Evolutionary conservation across 306 rosid genomes (phyloP), one percentile per base, ranked within the genome.

Genomic region (Canavalia gladiata): DNA sequence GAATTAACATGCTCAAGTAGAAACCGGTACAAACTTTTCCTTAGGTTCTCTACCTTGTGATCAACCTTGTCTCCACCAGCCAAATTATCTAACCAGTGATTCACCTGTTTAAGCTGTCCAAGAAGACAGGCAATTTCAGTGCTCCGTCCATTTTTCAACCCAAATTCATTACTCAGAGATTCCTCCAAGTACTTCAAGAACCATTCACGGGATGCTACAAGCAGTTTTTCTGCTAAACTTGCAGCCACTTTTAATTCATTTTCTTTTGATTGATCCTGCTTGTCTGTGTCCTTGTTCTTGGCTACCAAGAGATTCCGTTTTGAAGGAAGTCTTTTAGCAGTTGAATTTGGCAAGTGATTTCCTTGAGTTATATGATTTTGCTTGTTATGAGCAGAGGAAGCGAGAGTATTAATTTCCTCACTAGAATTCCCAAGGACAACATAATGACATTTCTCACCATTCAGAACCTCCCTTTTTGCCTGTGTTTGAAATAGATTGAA

Each of bases 111-210:
- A 9, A 92, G 95, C 75, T 89, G 97, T 70, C 91, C 83, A 9
- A 90, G 86, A 75, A 92, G 90, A 78, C 87, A 33, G 8, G 86
- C 77, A 34, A 76, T 68, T 29, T 89, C 91, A 5, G 75, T 25
- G 18, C 79, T 62, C 52, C 58, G 83, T 80, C 62, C 88, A 72
- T 81, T 82, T 33, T 74, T 85, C 68, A 81, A n/a, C 64, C 87
- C 91, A 10, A 88, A 87, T 84, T 80, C 86, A 30, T 47, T 68
- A 6, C 58, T 54, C 3, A 89, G 51, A 0, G 91, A 87, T 41
- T 79, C 90, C 70, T 90, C 97, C 84, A 92, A 84, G 81, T 90
- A 89, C 52, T 82, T 88, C 76, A 90, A 33, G 82, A 92, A 92
- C 97, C 97, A 92, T 55, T 86, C 90, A 5, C 83, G 80, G 7